Conservation (phyloP, 2,329 filamentous ascomycete species). For the Colletotrichum sp. region DNA sequence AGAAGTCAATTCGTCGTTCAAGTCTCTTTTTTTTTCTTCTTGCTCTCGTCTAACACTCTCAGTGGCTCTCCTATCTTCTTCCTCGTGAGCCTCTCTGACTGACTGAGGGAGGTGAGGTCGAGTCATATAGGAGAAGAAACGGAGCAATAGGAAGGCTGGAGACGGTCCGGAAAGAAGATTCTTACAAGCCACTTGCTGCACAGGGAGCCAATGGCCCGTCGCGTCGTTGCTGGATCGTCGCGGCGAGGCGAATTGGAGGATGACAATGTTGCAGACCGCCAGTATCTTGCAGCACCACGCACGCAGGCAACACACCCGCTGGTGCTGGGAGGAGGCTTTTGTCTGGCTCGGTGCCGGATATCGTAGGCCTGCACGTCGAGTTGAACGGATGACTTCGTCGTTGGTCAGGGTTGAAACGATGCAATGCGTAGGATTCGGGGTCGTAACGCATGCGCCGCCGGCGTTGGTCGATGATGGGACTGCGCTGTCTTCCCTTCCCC, state of each 20-base stretch:
- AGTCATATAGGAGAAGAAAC: neutral
- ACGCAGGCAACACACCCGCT: neutral
- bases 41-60: neutral
- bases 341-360: neutral
- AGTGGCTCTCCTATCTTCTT: neutral
- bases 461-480: neutral
- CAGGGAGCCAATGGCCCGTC: constrained; percentile 9
- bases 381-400: neutral
- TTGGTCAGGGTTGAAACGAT: neutral
- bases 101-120: neutral
- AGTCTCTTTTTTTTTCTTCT: neutral
- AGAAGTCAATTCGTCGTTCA: neutral
- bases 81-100: neutral
- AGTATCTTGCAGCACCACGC: constrained; percentile 9
- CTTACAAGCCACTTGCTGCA: constrained; percentile 17
- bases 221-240: constrained; percentile 11
- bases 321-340: neutral
- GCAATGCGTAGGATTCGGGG: neutral
- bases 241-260: constrained; percentile 4
- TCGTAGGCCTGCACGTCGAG: neutral
- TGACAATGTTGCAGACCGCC: constrained; percentile 18
- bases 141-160: constrained; percentile 10
- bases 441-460: neutral
- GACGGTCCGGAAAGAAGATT: neutral
- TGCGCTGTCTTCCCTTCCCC: neutral